Evolutionary conservation across 2,329 filamentous ascomycete genomes (phyloP).

Genomic region (Metarhizium humberi): DNA sequence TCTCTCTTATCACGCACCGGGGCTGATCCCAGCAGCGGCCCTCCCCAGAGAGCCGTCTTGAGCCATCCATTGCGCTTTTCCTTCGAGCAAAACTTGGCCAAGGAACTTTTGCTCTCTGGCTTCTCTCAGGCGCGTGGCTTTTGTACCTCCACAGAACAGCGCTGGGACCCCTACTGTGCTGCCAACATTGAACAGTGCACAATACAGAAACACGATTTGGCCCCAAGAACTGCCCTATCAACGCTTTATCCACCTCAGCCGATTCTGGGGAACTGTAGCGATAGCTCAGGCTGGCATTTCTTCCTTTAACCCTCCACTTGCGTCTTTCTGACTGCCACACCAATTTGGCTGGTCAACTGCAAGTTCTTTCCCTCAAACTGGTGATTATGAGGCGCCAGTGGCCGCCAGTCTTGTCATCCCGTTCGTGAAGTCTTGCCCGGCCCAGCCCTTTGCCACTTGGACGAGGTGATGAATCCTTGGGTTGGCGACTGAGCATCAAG

Average conservation of each 20-base stretch:
- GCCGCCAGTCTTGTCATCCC: constrained; percentile 20
- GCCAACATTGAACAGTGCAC: constrained; percentile 1
- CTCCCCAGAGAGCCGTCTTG: constrained; percentile 13
- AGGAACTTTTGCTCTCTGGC: constrained; percentile 30
- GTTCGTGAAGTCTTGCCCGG: constrained; percentile 21
- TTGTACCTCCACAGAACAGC: constrained; percentile 15
- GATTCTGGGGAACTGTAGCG: constrained; percentile 12
- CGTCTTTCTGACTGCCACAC: constrained; percentile 9
- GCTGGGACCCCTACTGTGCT: neutral
- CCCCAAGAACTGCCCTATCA: constrained; percentile 10
- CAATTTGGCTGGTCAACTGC: constrained; percentile 1
- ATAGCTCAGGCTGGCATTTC: constrained; percentile 7
- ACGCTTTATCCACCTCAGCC: constrained; percentile 11
- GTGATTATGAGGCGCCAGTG: constrained; percentile 28
- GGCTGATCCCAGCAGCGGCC: constrained; percentile 12
- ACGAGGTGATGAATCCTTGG: constrained; percentile 28
- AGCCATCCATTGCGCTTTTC: constrained; percentile 25
- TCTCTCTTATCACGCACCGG: constrained; percentile 8
- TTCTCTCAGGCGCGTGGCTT: constrained; percentile 25
- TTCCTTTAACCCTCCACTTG: constrained; percentile 9
- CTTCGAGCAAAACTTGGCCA: constrained; percentile 26
- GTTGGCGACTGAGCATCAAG: constrained; percentile 24
- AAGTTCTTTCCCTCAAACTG: constrained; percentile 18
- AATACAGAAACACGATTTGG: constrained; percentile 5
- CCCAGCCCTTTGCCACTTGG: constrained; percentile 21